These are phyloP conservation scores for Spinellus fusiger DNA, from an alignment of 192 early-diverging fungal genomes.

Conservation along the genomic window DNA sequence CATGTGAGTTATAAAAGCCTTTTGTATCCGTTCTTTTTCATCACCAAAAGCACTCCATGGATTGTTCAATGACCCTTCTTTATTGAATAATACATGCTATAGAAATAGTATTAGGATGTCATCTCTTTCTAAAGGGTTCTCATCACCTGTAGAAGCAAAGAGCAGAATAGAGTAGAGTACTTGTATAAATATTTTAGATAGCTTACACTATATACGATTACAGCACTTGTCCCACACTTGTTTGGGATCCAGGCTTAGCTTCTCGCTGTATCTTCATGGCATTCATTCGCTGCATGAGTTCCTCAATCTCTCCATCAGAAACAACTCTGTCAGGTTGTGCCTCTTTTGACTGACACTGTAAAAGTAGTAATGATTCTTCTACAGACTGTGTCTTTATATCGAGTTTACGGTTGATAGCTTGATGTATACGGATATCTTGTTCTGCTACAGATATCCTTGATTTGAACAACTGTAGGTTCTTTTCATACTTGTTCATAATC, in stretches of 20 bases:
- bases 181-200: not conserved
- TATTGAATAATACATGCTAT: too few relatives aligned
- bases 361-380: not conserved
- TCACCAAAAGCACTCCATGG: too few relatives aligned
- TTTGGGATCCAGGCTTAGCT: not conserved
- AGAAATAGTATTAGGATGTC: too few relatives aligned
- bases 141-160: not conserved
- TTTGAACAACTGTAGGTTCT: slow-evolving; percentile 2
- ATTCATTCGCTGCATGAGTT: slow-evolving; percentile 14
- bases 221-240: not conserved
- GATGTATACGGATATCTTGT: not conserved
- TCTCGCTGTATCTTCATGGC: slow-evolving; percentile 13
- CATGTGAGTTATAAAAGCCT: too few relatives aligned
- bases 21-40: too few relatives aligned
- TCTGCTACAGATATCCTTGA: not conserved
- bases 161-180: not conserved
- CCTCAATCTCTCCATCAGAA: slow-evolving; percentile 9
- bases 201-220: not conserved
- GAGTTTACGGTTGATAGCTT: not conserved
- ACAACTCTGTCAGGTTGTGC: not conserved
- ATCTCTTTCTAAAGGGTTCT: not conserved
- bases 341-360: too few relatives aligned
- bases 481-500: slow-evolving; percentile 2
- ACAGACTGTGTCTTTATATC: slow-evolving; percentile 1
- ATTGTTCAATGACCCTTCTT: too few relatives aligned